Percentiles rank a stretch among this genome's conserved stretches.
phyloP scores from a whole-genome alignment of 2,329 filamentous ascomycete species.

The Aspergillus persii region DNA sequence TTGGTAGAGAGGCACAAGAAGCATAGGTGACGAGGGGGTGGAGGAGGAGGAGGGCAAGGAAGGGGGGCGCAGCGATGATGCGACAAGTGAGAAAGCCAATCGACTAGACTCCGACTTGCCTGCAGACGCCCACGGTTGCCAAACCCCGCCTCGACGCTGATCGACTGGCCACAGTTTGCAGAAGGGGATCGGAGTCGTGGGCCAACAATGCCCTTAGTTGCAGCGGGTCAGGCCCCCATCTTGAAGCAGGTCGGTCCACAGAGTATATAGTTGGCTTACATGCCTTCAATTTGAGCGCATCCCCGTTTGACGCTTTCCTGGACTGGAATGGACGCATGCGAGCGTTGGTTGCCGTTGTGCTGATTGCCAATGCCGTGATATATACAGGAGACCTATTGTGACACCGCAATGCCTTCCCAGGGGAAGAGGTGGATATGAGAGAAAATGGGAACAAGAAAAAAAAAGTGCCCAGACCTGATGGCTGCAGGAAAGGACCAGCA shows the following conservation, averaged over 20 bases:
- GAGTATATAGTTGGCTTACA: not conserved
- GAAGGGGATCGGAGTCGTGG: conserved; percentile 8
- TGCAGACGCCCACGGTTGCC: conserved; percentile 19
- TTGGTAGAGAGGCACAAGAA: conserved; percentile 16
- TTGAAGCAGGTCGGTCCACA: not conserved
- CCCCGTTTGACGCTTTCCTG: not conserved
- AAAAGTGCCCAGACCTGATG: not conserved
- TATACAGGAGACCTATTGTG: not conserved
- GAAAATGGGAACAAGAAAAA: not conserved
- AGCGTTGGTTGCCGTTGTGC: not conserved
- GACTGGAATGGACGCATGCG: not conserved
- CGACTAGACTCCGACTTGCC: conserved; percentile 5
- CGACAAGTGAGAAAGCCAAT: conserved; percentile 12
- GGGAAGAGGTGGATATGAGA: not conserved
- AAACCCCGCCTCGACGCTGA: conserved; percentile 21
- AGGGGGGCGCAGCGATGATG: conserved; percentile 14
- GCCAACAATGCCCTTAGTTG: conserved; percentile 6
- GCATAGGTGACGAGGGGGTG: conserved; percentile 13
- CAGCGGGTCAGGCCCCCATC: not conserved
- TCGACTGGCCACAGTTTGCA: conserved; percentile 7
- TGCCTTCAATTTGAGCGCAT: not conserved
- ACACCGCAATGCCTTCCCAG: not conserved
- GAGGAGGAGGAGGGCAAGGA: conserved; percentile 8
- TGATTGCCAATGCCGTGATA: not conserved
- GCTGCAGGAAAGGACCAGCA: conserved; percentile 5